phyloP scores from a whole-genome alignment of 768 basidiomycete genomes.

The Pisolithus sp. region DNA sequence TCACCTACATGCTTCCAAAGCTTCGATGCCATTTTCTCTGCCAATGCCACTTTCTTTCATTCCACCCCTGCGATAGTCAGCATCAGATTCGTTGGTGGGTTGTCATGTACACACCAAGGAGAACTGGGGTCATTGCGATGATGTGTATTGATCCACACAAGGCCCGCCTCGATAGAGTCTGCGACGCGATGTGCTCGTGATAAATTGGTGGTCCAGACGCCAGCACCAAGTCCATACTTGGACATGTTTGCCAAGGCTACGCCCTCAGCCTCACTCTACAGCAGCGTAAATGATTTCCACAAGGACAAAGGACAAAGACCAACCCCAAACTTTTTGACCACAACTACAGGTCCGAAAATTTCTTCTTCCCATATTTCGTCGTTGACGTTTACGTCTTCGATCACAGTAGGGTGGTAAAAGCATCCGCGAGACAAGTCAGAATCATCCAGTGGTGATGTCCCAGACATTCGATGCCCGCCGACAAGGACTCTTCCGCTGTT shows the following conservation, averaged over 20 bases:
- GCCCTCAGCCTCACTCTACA: constrained; percentile 58
- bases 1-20: constrained; percentile 65
- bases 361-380: constrained; percentile 79
- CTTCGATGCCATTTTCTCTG: constrained; percentile 80
- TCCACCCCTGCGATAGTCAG: constrained; percentile 59
- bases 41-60: constrained; percentile 90
- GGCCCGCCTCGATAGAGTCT: constrained; percentile 60
- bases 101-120: constrained; percentile 52
- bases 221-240: constrained; percentile 77
- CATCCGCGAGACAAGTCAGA: constrained; percentile 65
- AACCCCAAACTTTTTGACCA: constrained; percentile 50
- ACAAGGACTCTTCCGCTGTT: constrained; percentile 44
- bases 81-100: not conserved
- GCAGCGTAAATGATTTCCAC: not conserved
- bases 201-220: constrained; percentile 72
- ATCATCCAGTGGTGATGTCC: constrained; percentile 56
- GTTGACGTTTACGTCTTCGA: constrained; percentile 47
- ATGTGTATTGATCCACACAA: constrained; percentile 87
- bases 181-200: constrained; percentile 74
- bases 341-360: constrained; percentile 81
- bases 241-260: constrained; percentile 64
- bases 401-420: constrained; percentile 79
- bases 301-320: constrained; percentile 19
- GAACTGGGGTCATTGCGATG: constrained; percentile 87
- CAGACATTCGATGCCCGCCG: constrained; percentile 64